These are phyloP conservation scores for Ramichloridium luteum DNA, from an alignment of 2,329 filamentous ascomycete genomes.

Conservation along the genomic window DNA sequence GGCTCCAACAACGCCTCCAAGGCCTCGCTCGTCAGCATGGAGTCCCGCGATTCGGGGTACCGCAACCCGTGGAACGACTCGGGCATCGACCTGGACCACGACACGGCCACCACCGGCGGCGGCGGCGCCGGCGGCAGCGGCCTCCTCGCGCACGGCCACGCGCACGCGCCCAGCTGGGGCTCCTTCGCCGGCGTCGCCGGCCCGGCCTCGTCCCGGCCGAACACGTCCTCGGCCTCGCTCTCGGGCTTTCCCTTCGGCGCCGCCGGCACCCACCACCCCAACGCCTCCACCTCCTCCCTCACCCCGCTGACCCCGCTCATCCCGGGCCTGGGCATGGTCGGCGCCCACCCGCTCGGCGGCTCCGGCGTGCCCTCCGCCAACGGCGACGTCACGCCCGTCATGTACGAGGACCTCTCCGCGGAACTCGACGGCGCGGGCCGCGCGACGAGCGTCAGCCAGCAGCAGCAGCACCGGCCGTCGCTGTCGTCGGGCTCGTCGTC, in stretches of 20 bases:
- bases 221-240: constrained; percentile 50
- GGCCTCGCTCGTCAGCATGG: constrained; percentile 88
- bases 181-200: constrained; percentile 32
- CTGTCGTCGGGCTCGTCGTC: too few relatives aligned
- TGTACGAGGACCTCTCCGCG: constrained; percentile 19
- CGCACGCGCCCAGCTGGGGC: constrained; percentile 36
- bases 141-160: constrained; percentile 10
- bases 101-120: constrained; percentile 29
- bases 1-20: constrained; percentile 83
- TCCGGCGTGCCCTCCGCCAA: constrained; percentile 11
- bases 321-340: constrained; percentile 27
- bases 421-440: constrained; percentile 6
- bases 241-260: constrained; percentile 54
- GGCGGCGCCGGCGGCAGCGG: constrained; percentile 5
- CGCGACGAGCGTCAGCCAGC: constrained; percentile 2
- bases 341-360: constrained; percentile 6
- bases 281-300: constrained; percentile 27
- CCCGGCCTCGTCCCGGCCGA: constrained; percentile 56
- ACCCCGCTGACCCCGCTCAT: constrained; percentile 28
- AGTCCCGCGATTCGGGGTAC: constrained; percentile 88
- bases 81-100: constrained; percentile 89
- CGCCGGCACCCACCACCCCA: constrained; percentile 23
- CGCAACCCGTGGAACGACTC: constrained; percentile 98
- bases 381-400: constrained; percentile 27
- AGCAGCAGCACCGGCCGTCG: background rate